Percentiles rank a stretch among this genome's conserved stretches.
These are phyloP conservation scores for Bipolaris cookei DNA, from an alignment of 2,329 filamentous ascomycete genomes.

Conservation along the genomic window DNA sequence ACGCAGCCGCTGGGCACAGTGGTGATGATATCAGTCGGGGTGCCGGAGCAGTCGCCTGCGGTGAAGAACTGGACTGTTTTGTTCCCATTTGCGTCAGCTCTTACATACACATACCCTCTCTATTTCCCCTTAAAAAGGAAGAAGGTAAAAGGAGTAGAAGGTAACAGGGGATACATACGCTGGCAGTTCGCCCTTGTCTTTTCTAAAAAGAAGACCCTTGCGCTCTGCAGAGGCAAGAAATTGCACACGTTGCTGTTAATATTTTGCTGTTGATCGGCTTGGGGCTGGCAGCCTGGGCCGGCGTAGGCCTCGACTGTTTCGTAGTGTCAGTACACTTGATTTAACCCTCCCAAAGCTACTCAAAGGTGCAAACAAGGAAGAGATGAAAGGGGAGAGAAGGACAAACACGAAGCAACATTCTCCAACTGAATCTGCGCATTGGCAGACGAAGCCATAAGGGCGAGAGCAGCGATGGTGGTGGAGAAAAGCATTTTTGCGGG, in stretches of 20 bases:
- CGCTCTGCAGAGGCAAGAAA: slow-evolving; percentile 8
- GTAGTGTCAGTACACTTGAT: too few relatives aligned
- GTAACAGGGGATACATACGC: not conserved
- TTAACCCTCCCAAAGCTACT: not conserved
- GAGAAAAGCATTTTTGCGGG: slow-evolving; percentile 11
- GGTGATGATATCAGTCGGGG: slow-evolving; percentile 1
- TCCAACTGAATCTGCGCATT: slow-evolving; percentile 8
- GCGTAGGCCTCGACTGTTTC: slow-evolving; percentile 8
- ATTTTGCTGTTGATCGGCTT: slow-evolving; percentile 2
- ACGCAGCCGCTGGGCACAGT: slow-evolving; percentile 9
- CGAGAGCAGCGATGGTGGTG: slow-evolving; percentile 5
- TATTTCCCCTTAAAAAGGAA: too few relatives aligned
- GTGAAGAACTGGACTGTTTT: slow-evolving; percentile 8
- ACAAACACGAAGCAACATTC: slow-evolving; percentile 12
- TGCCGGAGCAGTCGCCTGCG: slow-evolving; percentile 2
- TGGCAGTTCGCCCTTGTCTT: slow-evolving; percentile 11
- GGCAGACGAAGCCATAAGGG: slow-evolving; percentile 10
- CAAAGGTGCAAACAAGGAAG: too few relatives aligned
- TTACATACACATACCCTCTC: too few relatives aligned
- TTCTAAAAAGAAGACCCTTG: slow-evolving; percentile 9
- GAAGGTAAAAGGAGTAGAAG: not conserved
- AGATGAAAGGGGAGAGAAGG: not conserved
- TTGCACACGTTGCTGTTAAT: slow-evolving; percentile 11
- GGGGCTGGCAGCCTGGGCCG: slow-evolving; percentile 4
- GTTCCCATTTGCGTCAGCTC: too few relatives aligned